Evolutionary conservation across 495 filamentous ascomycete genomes (phyloP).

Genomic region (Penicillium egyptiacum): DNA sequence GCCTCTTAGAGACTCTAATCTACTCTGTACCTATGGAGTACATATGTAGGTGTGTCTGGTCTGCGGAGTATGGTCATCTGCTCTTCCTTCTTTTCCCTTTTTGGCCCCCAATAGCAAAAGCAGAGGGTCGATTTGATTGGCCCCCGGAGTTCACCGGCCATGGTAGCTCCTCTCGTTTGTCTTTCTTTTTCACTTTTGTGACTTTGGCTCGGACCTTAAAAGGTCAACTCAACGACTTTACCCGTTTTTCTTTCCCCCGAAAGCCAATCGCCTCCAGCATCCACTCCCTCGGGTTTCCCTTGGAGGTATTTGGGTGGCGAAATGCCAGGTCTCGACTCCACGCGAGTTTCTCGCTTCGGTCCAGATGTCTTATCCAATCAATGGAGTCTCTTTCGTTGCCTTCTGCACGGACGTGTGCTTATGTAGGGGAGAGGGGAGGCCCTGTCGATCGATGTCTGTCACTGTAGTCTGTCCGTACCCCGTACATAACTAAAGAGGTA

Average conservation of each 20-base stretch:
- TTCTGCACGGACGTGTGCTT: slow-evolving; percentile 8
- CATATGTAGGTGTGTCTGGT: neutral
- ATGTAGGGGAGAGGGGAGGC: neutral
- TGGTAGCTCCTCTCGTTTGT: neutral
- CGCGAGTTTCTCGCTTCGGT: neutral
- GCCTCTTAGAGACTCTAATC: neutral
- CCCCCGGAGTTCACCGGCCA: slow-evolving; percentile 5
- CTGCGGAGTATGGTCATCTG: neutral
- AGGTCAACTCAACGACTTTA: neutral
- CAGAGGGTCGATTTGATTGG: neutral
- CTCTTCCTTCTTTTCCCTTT: slow-evolving; percentile 4
- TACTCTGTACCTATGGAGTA: no score
- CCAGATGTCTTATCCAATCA: neutral
- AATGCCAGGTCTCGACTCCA: slow-evolving; percentile 7
- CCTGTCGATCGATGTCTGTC: slow-evolving; percentile 6
- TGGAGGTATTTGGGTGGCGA: no score
- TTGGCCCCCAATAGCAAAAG: slow-evolving; percentile 17
- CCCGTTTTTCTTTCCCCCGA: neutral
- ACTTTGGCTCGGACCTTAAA: slow-evolving; percentile 3
- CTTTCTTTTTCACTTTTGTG: no score
- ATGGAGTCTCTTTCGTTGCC: neutral
- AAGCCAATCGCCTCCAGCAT: slow-evolving; percentile 14
- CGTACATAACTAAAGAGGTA: neutral
- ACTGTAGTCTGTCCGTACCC: neutral
- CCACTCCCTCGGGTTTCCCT: slow-evolving; percentile 10